Evolutionary conservation across 768 basidiomycete species (phyloP).

Genomic region (Termitomyces sp.): DNA sequence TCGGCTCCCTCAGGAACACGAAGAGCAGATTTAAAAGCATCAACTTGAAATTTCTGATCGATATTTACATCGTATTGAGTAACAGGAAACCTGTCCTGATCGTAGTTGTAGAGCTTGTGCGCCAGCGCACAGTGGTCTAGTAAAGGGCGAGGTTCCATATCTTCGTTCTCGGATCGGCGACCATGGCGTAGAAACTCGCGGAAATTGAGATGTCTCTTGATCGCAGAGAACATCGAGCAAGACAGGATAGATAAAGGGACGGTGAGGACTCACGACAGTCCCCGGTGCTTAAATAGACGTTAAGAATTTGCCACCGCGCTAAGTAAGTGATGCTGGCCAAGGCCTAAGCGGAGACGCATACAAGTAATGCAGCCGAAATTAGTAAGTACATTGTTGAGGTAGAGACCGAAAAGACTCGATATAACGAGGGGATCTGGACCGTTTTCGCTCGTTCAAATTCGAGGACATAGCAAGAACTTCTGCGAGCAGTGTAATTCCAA

Average conservation of each 20-base stretch:
- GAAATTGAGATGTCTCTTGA: constrained; percentile 3
- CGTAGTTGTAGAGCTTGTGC: constrained; percentile 1
- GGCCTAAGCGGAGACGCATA: constrained; percentile 4
- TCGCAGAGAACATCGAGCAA: background rate
- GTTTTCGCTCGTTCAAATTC: constrained; percentile 10
- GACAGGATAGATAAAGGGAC: background rate
- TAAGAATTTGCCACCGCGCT: constrained; percentile 4
- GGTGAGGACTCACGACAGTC: constrained; percentile 2
- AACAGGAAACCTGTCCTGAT: background rate
- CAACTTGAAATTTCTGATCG: constrained; percentile 1
- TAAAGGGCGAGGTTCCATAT: background rate
- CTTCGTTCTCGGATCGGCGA: background rate
- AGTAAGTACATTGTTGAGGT: constrained; percentile 1
- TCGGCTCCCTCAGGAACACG: constrained; percentile 1
- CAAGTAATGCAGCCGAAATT: background rate
- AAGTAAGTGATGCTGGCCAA: constrained; percentile 2
- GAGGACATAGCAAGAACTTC: background rate
- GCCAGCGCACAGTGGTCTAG: constrained; percentile 1
- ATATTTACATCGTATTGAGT: background rate
- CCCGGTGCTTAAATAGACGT: constrained; percentile 4
- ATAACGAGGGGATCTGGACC: constrained; percentile 9
- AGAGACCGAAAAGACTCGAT: background rate
- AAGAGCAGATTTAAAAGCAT: constrained; percentile 3
- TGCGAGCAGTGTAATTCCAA: background rate
- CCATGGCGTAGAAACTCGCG: background rate